These are phyloP conservation scores for Chrysanthemum makinoi DNA, from an alignment of 129 eudicot genomes.

Conservation along the genomic window DNA sequence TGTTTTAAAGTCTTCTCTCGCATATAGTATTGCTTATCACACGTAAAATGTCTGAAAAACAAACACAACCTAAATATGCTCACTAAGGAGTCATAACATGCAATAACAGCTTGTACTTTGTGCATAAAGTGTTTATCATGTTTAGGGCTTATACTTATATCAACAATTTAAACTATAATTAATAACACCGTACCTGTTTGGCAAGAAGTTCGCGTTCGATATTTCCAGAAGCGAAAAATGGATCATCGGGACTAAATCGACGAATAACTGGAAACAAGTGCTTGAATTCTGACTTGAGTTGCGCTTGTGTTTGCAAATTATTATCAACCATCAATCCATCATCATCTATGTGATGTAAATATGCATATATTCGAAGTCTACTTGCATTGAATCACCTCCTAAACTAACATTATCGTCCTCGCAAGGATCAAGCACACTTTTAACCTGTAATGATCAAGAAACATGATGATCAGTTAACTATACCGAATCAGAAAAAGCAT, in stretches of 20 bases:
- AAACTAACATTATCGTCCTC: constrained; percentile 77
- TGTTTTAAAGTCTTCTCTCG: no score
- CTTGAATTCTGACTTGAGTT: constrained; percentile 39
- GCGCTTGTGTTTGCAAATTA: constrained; percentile 21
- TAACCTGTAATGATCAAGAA: constrained; percentile 53
- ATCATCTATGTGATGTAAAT: constrained; percentile 23
- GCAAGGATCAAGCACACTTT: constrained; percentile 97
- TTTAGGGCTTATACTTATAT: no score
- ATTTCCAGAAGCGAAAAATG: constrained; percentile 81
- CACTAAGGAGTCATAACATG: no score
- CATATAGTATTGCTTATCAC: no score
- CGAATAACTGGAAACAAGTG: constrained; percentile 68
- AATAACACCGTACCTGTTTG: constrained; percentile 59
- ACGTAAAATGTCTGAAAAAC: no score
- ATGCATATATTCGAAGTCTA: no score
- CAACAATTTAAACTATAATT: not conserved
- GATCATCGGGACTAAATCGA: constrained; percentile 64
- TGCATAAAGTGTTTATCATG: no score
- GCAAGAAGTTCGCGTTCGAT: constrained; percentile 87
- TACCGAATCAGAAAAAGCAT: not conserved
- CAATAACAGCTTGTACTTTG: no score
- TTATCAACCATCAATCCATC: constrained; percentile 43
- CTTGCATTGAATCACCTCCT: constrained; percentile 73
- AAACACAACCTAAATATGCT: no score
- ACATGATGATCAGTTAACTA: not conserved